Base-by-base conservation (phyloP, 257 asterid species). In the Agastache rugosa region DNA sequence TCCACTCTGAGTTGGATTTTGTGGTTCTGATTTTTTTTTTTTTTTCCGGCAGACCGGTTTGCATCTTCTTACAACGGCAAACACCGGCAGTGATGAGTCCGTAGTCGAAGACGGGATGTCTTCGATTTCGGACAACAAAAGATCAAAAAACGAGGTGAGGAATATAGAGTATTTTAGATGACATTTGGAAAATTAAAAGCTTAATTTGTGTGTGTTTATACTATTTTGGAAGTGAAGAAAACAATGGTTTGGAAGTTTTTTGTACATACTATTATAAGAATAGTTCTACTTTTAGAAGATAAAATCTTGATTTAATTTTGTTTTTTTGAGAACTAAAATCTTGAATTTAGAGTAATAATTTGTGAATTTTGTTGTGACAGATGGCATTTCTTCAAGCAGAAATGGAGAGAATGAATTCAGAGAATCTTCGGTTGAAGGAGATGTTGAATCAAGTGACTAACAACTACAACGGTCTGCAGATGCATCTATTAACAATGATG, bases 51-150 rank as follows among this genome's bases (percentile, higher is more conserved):
- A 91, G 97, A 93, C 94, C 41, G 93, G 93, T 7, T 84, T 90
- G 87, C 90, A 86, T 64, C 97, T 91, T 59, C 87, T 85, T 48
- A 91, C 96, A 3, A 80, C 93, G 8, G 88, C 85, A 7, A 91
- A 89, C 71, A 80, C 87, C 12, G 82, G 85, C 17, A 83, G 88
- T 19, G 97, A 93, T 31, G 90, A 84, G 81, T 86, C 96, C 15
- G 51, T 79, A 4, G 88, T 85, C 31, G 92, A 88, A 10, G 90
- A 86, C 41, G 81, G 88, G 39, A 53, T 82, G 14, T 83, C 90
- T 1, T 77, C 88, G 2, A 78, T 77, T 60, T 81, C 86, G 1
- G 86, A 82, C 14, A 85, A 80, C 16, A 86, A 83, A 81, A 85
- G 80, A 82, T 76, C 85, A 9, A 86, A 83, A 80, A 81, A 35